phyloP scores from a whole-genome alignment of 1,139 yeast genomes.

The Kodamaea plutei region DNA sequence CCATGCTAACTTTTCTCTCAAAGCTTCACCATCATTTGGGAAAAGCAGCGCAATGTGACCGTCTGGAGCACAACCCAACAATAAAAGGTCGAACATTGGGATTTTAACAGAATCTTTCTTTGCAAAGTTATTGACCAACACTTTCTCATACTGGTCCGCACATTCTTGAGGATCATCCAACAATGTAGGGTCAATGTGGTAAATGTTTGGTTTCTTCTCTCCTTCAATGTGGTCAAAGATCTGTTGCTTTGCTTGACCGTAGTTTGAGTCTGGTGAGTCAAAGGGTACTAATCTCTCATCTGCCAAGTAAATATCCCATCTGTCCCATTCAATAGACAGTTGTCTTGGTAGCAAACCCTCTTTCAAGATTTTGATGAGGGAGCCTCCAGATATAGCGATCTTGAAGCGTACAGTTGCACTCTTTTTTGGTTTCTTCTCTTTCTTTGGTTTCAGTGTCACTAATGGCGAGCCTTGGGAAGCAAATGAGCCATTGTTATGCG shows the following conservation, averaged over 20 bases:
- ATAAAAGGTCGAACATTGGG: conserved; percentile 87
- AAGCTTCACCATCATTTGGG: conserved; percentile 80
- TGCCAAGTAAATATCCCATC: conserved; percentile 69
- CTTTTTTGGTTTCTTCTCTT: conserved; percentile 42
- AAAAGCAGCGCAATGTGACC: conserved; percentile 96
- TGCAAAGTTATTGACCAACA: conserved; percentile 86
- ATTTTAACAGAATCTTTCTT: conserved; percentile 91
- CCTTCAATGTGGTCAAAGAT: conserved; percentile 65
- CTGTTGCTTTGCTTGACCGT: conserved; percentile 81
- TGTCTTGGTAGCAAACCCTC: conserved; percentile 74
- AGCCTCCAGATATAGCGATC: conserved; percentile 91
- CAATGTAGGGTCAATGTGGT: conserved; percentile 74
- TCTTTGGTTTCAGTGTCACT: conserved; percentile 11
- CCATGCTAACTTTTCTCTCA: conserved; percentile 94
- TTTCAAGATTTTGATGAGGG: conserved; percentile 76
- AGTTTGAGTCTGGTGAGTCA: conserved; percentile 74
- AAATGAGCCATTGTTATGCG: conserved; percentile 6
- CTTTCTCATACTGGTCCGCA: conserved; percentile 88
- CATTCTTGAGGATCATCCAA: conserved; percentile 88
- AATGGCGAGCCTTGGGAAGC: conserved; percentile 2
- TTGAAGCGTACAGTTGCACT: conserved; percentile 66
- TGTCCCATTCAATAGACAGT: conserved; percentile 71
- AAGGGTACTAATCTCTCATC: conserved; percentile 73
- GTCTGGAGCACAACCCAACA: conserved; percentile 97
- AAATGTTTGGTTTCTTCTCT: conserved; percentile 62